Percentiles rank a stretch among this genome's conserved stretches.
These are phyloP conservation scores for Metschnikowia chrysomelidarum DNA, from an alignment of 805 yeast species.

Conservation along the genomic window DNA sequence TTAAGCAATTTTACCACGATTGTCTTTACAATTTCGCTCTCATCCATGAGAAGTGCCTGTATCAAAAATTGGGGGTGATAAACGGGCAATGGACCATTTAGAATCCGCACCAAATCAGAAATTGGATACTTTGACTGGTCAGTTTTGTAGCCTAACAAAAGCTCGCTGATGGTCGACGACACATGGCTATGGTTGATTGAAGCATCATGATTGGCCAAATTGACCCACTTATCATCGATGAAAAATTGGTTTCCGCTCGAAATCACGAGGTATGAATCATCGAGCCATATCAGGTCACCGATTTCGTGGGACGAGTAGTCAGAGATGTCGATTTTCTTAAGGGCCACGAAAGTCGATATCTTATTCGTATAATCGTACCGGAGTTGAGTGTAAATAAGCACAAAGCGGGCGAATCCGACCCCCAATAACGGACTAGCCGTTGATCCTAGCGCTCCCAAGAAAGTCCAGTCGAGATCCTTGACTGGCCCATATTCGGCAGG, in stretches of 20 bases:
- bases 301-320: constrained; percentile 74
- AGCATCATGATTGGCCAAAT: constrained; percentile 22
- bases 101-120: constrained; percentile 66
- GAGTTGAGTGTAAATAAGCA: constrained; percentile 72
- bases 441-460: constrained; percentile 45
- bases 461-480: constrained; percentile 86
- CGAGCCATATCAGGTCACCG: constrained; percentile 88
- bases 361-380: constrained; percentile 86
- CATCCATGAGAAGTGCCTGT: constrained; percentile 67
- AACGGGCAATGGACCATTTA: constrained; percentile 87
- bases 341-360: constrained; percentile 72
- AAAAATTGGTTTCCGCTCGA: constrained; percentile 91
- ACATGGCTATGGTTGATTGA: constrained; percentile 29
- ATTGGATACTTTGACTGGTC: constrained; percentile 40
- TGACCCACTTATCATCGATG: constrained; percentile 64
- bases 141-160: constrained; percentile 31
- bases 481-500: constrained; percentile 37
- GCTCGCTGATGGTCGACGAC: constrained; percentile 50
- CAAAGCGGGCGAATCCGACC: constrained; percentile 67
- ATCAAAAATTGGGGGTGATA: constrained; percentile 89
- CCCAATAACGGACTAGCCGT: constrained; percentile 62
- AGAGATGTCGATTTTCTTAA: constrained; percentile 69
- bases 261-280: constrained; percentile 72
- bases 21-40: constrained; percentile 51
- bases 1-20: constrained; percentile 55